Evolutionary conservation across 2,329 filamentous ascomycete genomes (phyloP).

Genomic region (Fusarium brevicatenulatum): DNA sequence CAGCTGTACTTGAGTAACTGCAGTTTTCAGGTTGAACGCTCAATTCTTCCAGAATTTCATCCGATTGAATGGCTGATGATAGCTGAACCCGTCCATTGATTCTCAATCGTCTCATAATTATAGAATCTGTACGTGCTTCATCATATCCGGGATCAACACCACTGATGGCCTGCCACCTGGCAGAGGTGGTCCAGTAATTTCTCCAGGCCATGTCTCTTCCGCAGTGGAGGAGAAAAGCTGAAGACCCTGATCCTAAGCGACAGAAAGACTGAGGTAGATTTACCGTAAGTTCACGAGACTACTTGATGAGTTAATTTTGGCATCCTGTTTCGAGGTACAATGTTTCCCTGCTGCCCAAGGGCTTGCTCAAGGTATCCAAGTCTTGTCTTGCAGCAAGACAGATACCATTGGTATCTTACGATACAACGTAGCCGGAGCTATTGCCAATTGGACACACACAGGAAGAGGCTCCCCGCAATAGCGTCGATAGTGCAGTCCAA

Average conservation of each 20-base stretch:
- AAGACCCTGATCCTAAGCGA: background rate
- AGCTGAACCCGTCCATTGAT: background rate
- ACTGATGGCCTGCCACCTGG: constrained; percentile 41
- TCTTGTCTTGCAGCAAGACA: constrained; percentile 5
- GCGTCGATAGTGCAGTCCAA: constrained; percentile 29
- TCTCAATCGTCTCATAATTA: background rate
- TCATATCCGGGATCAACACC: constrained; percentile 10
- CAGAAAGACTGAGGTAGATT: background rate
- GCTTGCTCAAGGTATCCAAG: constrained; percentile 2
- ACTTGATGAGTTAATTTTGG: background rate
- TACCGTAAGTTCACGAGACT: background rate
- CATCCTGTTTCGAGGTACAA: background rate
- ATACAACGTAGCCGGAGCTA: constrained; percentile 17
- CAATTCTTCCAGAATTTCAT: background rate
- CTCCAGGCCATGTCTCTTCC: constrained; percentile 16
- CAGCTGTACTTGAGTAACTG: constrained; percentile 14
- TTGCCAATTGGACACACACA: constrained; percentile 21
- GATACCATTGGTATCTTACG: constrained; percentile 21
- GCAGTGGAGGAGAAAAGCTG: background rate
- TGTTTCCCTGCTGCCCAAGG: background rate
- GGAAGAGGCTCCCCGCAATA: constrained; percentile 21
- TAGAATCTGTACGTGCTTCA: constrained; percentile 6
- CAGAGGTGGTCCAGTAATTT: constrained; percentile 35
- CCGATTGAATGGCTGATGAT: constrained; percentile 2
- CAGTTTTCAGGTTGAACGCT: constrained; percentile 5